Base-by-base conservation (phyloP, 306 rosid genomes). In the Cucurbita maxima region DNA sequence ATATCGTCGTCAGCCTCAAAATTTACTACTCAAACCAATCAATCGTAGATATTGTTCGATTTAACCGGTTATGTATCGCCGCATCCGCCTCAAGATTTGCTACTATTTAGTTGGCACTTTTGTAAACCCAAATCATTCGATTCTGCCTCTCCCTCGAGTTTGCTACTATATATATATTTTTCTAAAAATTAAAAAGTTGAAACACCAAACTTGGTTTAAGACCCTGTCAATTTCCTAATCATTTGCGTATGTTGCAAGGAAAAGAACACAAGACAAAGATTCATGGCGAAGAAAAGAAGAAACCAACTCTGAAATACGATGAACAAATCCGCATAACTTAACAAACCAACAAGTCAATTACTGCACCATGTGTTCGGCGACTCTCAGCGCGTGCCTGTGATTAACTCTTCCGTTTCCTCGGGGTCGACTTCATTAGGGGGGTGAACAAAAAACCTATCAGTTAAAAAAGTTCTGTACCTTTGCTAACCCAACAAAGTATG, bases 381-480 rank as follows among this genome's bases (percentile, higher is more conserved):
- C 40, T 67, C 40, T 37, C 22, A 30, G 68, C 37, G 19, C 5
- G 10, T 66, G 56, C 15, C 73, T 68, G 47, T 20, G 10, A 68
- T 45, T 11, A 47, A 6, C 10, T 8, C 55, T 13, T n/a, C 52
- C 19, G 54, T 66, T 44, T 48, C 73, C 73, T 48, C 58, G 13
- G 6, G 73, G 38, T 66, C 73, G 47, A 68, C 20, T 47, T 68
- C 57, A 47, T 68, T 48, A 13, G 71, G 34, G 71, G 71, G 71
- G 16, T 43, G 10, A 20, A 47, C 1, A 1, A 61, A 60, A 68
- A 67, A 69, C 7, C 73, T 69, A 69, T 69, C 73, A 25, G 25
- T 50, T 48, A 44, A 47, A 69, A 25, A 69, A 48, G 73, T 47
- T 69, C 57, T 68, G 38, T 68, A 68, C 40, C 72, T 45, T 48